Evolutionary conservation across 805 yeast genomes (phyloP).

Genomic region (Cyberlindnera samutprakarnensis): DNA sequence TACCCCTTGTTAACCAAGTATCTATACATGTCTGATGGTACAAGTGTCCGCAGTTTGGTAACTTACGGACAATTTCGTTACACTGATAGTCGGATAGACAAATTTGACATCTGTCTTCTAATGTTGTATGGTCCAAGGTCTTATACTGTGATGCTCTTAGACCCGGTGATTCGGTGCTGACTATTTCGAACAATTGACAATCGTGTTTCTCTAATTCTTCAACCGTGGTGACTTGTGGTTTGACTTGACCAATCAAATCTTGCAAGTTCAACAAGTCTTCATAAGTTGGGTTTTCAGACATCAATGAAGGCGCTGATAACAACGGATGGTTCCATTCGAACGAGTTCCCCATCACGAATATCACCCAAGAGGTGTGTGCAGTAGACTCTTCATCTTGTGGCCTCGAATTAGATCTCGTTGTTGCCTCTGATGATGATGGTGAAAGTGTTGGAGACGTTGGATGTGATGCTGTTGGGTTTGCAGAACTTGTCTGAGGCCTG

Average conservation of each 20-base stretch:
- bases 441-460: neutral
- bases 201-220: conserved; percentile 34
- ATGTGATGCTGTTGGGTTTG: neutral
- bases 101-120: conserved; percentile 33
- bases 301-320: conserved; percentile 37
- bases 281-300: conserved; percentile 42
- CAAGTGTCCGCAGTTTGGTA: conserved; percentile 38
- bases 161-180: neutral
- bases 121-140: conserved; percentile 1
- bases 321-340: conserved; percentile 43
- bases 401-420: conserved; percentile 1
- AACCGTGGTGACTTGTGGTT: conserved; percentile 34
- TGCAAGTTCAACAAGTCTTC: conserved; percentile 43
- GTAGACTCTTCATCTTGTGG: conserved; percentile 1
- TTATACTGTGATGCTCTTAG: neutral
- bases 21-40: conserved; percentile 54
- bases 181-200: conserved; percentile 24
- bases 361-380: conserved; percentile 46
- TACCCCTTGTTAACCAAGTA: conserved; percentile 45
- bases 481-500: neutral
- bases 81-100: conserved; percentile 42
- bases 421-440: neutral
- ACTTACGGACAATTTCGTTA: conserved; percentile 39
- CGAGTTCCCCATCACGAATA: conserved; percentile 52
- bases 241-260: conserved; percentile 38